These are phyloP conservation scores for Mycena kentingensis DNA, from an alignment of 768 basidiomycete species.

Conservation along the genomic window DNA sequence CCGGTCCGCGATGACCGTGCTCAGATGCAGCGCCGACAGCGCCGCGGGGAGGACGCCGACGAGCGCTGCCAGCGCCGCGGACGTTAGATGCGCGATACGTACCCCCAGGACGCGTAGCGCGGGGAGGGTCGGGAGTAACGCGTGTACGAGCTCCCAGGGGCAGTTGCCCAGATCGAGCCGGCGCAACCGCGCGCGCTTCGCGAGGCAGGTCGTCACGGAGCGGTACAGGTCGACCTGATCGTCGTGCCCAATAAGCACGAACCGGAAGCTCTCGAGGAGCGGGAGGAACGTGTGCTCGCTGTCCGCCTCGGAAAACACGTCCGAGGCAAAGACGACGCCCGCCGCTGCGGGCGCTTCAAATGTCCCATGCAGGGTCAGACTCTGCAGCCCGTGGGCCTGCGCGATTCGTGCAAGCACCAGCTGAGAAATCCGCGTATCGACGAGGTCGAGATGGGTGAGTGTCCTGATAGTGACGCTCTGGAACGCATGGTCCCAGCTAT, in stretches of 20 bases:
- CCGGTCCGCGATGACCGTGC: slow-evolving; percentile 51
- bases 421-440: slow-evolving; percentile 68
- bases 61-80: slow-evolving; percentile 38
- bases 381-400: slow-evolving; percentile 60
- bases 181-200: slow-evolving; percentile 48
- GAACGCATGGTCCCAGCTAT: slow-evolving; percentile 70
- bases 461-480: slow-evolving; percentile 63
- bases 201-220: slow-evolving; percentile 56
- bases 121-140: slow-evolving; percentile 51
- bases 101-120: slow-evolving; percentile 60
- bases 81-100: slow-evolving; percentile 52
- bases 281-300: slow-evolving; percentile 62
- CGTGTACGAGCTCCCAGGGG: slow-evolving; percentile 61
- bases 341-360: slow-evolving; percentile 62
- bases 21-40: slow-evolving; percentile 57
- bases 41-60: slow-evolving; percentile 43
- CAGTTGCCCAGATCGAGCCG: slow-evolving; percentile 65
- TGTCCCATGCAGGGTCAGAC: slow-evolving; percentile 66
- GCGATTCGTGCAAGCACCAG: slow-evolving; percentile 64
- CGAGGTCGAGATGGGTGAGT: slow-evolving; percentile 69
- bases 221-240: slow-evolving; percentile 54
- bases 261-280: slow-evolving; percentile 62
- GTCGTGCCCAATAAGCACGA: slow-evolving; percentile 65
- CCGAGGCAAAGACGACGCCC: slow-evolving; percentile 59
- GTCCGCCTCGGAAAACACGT: slow-evolving; percentile 39